phyloP scores from a whole-genome alignment of 1,284 basidiomycete species.

The Boletus hoseneyae region DNA sequence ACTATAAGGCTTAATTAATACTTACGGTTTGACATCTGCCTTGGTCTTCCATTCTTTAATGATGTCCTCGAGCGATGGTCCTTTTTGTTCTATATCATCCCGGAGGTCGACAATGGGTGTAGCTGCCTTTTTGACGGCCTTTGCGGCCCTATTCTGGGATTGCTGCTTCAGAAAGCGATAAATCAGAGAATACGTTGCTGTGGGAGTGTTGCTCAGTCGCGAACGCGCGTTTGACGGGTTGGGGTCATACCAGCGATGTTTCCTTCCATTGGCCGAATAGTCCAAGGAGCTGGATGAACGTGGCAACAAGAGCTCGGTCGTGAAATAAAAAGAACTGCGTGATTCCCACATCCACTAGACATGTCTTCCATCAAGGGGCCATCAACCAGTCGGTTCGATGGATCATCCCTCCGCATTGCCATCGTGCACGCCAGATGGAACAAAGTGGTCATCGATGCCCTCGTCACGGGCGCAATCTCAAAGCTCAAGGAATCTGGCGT shows the following conservation, averaged over 20 bases:
- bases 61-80: conserved; percentile 57
- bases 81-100: conserved; percentile 46
- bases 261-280: conserved; percentile 39
- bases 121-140: conserved; percentile 63
- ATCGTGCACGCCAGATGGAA: conserved; percentile 97
- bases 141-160: conserved; percentile 61
- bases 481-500: conserved; percentile 86
- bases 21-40: conserved; percentile 27
- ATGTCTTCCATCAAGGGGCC: conserved; percentile 78
- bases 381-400: conserved; percentile 65
- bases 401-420: conserved; percentile 75
- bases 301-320: too few relatives aligned
- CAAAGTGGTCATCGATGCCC: conserved; percentile 77
- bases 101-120: conserved; percentile 56
- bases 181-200: conserved; percentile 70
- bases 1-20: background rate
- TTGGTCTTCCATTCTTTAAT: conserved; percentile 56
- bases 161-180: conserved; percentile 66
- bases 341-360: conserved; percentile 19
- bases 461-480: conserved; percentile 72
- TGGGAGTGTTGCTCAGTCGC: conserved; percentile 10
- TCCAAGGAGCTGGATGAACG: too few relatives aligned
- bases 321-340: background rate
- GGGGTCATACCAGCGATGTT: conserved; percentile 44
- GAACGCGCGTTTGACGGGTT: background rate